Evolutionary conservation across 495 filamentous ascomycete genomes (phyloP), one percentile per base, ranked within the genome.

Genomic region (Parathielavia hyrcaniae): DNA sequence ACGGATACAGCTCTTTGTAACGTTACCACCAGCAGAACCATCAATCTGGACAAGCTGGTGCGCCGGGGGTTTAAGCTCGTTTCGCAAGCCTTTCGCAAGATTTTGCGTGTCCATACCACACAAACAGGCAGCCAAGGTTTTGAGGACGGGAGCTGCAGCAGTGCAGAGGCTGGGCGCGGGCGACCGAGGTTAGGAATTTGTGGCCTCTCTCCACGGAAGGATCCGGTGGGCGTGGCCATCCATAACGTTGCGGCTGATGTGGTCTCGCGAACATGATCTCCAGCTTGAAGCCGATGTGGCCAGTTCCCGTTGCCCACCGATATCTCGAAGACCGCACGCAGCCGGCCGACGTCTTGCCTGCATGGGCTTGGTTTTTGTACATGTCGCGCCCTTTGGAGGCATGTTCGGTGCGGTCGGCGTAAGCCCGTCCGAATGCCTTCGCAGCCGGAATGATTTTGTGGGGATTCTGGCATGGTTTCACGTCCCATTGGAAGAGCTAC

Each of bases 61-160:
- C 26, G 6, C 26, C 6, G 26, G 17, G 19, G 11, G n/a, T 41
- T 17, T 12, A 30, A 30, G 4, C 12, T 30, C 40, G 10, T 32
- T 51, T 59, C 61, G 61, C 57, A 66, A 50, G 54, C 40, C 4
- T 32, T 51, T 59, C 61, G 61, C 57, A 66, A 50, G 54, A 36
- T 39, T 38, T 66, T 63, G 60, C 64, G 64, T 61, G 64, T 62
- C 54, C 50, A 14, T 5, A 26, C n/a, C n/a, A n/a, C n/a, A n/a
- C n/a, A n/a, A n/a, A n/a, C n/a, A n/a, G n/a, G n/a, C n/a, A n/a
- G n/a, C n/a, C n/a, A n/a, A n/a, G 19, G 20, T 23, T 35, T 16
- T 23, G 30, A 53, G 32, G 32, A 32, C 1, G 7, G 32, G 13
- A 14, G 40, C 26, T 47, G 20, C 34, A 20, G 32, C 40, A 32